phyloP scores from a whole-genome alignment of 1,284 basidiomycete genomes.

The Tilletia walkeri region DNA sequence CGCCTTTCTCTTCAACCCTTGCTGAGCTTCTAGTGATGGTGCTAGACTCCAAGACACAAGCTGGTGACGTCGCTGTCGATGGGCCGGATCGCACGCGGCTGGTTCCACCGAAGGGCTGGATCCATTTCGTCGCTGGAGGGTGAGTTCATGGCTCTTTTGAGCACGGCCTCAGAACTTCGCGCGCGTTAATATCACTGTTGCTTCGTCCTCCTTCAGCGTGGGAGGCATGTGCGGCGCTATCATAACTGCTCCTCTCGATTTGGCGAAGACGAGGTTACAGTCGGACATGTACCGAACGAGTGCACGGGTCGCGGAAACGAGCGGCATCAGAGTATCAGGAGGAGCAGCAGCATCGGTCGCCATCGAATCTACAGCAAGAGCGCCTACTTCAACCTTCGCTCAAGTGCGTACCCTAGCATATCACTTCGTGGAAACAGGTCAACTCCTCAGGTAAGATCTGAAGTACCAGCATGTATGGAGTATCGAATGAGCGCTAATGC shows the following conservation, averaged over 20 bases:
- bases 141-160: conserved; percentile 29
- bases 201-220: conserved; percentile 62
- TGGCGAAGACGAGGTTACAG: conserved; percentile 95
- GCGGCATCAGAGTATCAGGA: conserved; percentile 14
- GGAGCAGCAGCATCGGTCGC: conserved; percentile 25
- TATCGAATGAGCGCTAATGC: not conserved
- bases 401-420: conserved; percentile 68
- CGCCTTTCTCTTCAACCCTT: no score
- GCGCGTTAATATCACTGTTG: not conserved
- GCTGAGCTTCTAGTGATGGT: no score
- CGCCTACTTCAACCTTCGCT: conserved; percentile 16
- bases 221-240: conserved; percentile 98
- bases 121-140: conserved; percentile 60
- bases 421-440: conserved; percentile 91
- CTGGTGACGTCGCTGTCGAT: no score
- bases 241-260: conserved; percentile 94
- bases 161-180: not conserved
- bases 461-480: not conserved
- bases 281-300: conserved; percentile 77
- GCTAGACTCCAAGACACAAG: no score
- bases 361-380: not conserved
- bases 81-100: not conserved
- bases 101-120: conserved; percentile 50
- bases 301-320: conserved; percentile 52
- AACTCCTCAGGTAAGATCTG: conserved; percentile 65